Conservation (phyloP, 2,329 filamentous ascomycete genomes). For the Aspergillus ustus region DNA sequence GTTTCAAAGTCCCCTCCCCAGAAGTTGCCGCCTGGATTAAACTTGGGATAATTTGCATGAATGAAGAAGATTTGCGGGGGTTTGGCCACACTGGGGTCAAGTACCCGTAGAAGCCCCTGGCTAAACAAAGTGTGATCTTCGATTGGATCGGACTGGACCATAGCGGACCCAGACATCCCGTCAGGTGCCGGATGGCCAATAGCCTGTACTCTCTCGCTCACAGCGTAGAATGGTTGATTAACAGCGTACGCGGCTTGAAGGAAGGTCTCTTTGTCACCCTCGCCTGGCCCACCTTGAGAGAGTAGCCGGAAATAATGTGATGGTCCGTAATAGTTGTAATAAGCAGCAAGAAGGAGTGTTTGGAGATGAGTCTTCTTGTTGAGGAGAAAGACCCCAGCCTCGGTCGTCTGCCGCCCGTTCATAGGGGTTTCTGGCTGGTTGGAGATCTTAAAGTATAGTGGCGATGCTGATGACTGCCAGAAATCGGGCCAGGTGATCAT, state of each 20-base stretch:
- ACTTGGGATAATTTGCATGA: conserved; percentile 49
- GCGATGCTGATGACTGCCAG: conserved; percentile 50
- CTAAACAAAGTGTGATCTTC: conserved; percentile 41
- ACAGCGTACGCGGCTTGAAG: conserved; percentile 40
- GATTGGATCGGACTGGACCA: conserved; percentile 44
- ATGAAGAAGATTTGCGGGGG: conserved; percentile 45
- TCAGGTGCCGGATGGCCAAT: conserved; percentile 37
- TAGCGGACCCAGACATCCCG: conserved; percentile 40
- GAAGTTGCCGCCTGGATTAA: conserved; percentile 45
- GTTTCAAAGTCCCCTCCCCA: conserved; percentile 46
- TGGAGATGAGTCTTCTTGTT: conserved; percentile 42
- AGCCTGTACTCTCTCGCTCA: conserved; percentile 41
- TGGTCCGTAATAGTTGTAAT: conserved; percentile 43
- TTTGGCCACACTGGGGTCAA: conserved; percentile 36
- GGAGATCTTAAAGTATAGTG: conserved; percentile 49
- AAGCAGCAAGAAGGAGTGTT: conserved; percentile 42
- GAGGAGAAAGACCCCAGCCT: conserved; percentile 42
- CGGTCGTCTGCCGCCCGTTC: conserved; percentile 41
- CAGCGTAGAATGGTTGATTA: conserved; percentile 40
- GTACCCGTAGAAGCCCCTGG: conserved; percentile 39
- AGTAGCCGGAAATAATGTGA: conserved; percentile 46
- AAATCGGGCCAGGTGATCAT: conserved; percentile 63
- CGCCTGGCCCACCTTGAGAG: conserved; percentile 43
- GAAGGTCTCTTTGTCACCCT: conserved; percentile 48
- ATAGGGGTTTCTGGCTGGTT: conserved; percentile 39